phyloP scores from a whole-genome alignment of 164 flowering plant species.

The Amborella trichopoda region DNA sequence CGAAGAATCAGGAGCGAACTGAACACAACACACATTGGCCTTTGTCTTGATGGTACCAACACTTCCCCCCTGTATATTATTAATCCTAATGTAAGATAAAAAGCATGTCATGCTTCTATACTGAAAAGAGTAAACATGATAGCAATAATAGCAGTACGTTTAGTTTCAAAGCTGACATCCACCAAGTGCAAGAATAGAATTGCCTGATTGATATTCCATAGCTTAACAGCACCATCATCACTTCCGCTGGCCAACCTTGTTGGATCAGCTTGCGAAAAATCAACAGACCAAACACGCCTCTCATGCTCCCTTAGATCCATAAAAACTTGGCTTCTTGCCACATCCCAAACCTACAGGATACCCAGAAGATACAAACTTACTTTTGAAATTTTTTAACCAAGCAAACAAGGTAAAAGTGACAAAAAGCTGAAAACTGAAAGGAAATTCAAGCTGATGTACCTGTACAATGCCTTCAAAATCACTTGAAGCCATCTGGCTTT shows the following conservation, averaged over 20 bases:
- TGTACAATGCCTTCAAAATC: conserved; percentile 97
- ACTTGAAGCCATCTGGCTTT: conserved; percentile 95
- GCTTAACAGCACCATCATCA: conserved; percentile 92
- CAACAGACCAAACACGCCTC: conserved; percentile 91
- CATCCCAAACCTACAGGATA: conserved; percentile 84
- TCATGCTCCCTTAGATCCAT: conserved; percentile 89
- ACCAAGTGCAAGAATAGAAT: conserved; percentile 81
- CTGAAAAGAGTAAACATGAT: conserved; percentile 11
- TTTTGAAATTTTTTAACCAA: no score
- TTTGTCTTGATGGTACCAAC: conserved; percentile 75
- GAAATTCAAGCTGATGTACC: conserved; percentile 29
- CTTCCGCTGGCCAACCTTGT: conserved; percentile 95
- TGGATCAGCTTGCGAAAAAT: conserved; percentile 83
- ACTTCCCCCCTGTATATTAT: conserved; percentile 84
- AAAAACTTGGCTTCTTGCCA: conserved; percentile 58
- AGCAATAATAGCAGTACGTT: conserved; percentile 54
- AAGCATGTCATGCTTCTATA: conserved; percentile 30
- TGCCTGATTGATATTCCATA: conserved; percentile 99
- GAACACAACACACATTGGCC: conserved; percentile 97
- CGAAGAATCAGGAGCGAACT: conserved; percentile 73
- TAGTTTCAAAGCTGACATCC: conserved; percentile 90
- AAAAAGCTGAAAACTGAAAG: conserved; percentile 1
- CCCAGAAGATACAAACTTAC: no score
- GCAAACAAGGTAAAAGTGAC: no score
- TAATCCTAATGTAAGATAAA: conserved; percentile 35